Evolutionary conservation across 306 rosid genomes (phyloP), one percentile per base, ranked within the genome.

Genomic region (Pterocarpus macrocarpus): DNA sequence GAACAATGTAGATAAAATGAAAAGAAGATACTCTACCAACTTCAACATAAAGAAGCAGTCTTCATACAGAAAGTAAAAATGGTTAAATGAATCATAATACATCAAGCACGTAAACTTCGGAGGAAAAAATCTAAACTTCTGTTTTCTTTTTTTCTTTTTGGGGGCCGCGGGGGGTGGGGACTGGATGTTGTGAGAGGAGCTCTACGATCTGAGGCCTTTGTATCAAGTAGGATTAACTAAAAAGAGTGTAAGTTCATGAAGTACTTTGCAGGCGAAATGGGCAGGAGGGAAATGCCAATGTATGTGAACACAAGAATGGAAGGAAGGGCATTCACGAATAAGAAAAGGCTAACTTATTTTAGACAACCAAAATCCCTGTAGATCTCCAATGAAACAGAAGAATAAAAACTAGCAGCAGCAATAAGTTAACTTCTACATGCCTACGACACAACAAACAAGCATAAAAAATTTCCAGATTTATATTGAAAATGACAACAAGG

Each of bases 11-110:
- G 35, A 44, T 58, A 44, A 72, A 56, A 67, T 32, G 50, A 61
- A 49, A 81, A 66, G 12, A 39, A 76, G 45, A 68, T 45, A 79
- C 56, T 50, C 41, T 74, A 63, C 34, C 67, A 72, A 64, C 14
- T 50, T 39, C 55, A 71, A 35, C 64, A 71, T 61, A 34, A 56
- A 44, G 50, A 44, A 16, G 71, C 4, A 70, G 53, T 12, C 5
- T 17, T 58, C 53, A 9, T 44, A 13, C 49, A 58, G 38, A 11
- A 47, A n/a, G 14, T 56, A 16, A 61, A 77, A 30, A 36, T 12
- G 33, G 53, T 49, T 35, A 62, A 49, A 57, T 11, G 39, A 44
- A 76, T 79, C 52, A 8, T 8, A 47, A 12, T 35, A 70, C 34
- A 70, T 10, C 69, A 69, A 44, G 52, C 71, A 59, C 14, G 67